Base-by-base conservation (phyloP, 73 alveolate species). In the Durusdinium trenchii region DNA sequence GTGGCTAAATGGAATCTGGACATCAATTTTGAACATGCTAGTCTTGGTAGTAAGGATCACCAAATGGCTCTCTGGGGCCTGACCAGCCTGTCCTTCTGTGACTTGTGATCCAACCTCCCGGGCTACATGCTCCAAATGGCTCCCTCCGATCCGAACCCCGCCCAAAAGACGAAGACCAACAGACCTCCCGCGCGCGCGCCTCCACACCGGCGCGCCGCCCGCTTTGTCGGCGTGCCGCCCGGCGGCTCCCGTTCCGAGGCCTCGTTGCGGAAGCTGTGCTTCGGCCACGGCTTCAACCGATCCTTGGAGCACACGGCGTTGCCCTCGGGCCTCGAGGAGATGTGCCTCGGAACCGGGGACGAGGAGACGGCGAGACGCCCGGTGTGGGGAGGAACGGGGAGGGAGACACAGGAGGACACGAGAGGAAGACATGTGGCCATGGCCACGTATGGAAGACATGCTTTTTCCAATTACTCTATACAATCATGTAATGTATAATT, bases 251-350 rank as follows among this genome's bases (percentile, higher is more conserved):
- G 1, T 51, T 23, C 23, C 23, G 52, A 73, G 84, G 84, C n/a
- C 36, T 5, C 52, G 9, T 51, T 73, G 52, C 26, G 40, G 51
- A 32, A 9, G 30, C 2, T 73, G 84, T 38, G 45, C 84, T 36
- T 73, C 10, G 84, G 84, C 1, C 84, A 73, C 51, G 84, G 84
- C 84, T 73, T 73, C 54, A 73, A 73, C 28, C 84, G 84, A 26
- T 38, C 52, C 51, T 32, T 73, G 50, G 84, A 73, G 40, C 0
- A 73, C 16, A 12, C 52, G 45, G 40, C 0, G 51, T 36, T 73
- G 20, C 84, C 84, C 48, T 1, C n/a, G 81, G 35, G 14, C 14
- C 81, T 67, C 46, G 45, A 67, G 35, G 81, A 12, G 42, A 30
- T 67, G 81, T 30, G 45, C 45, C 81, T 67, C 14, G 85, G 52